phyloP scores from a whole-genome alignment of 345 rosid genomes.

The Luvunga scandens region DNA sequence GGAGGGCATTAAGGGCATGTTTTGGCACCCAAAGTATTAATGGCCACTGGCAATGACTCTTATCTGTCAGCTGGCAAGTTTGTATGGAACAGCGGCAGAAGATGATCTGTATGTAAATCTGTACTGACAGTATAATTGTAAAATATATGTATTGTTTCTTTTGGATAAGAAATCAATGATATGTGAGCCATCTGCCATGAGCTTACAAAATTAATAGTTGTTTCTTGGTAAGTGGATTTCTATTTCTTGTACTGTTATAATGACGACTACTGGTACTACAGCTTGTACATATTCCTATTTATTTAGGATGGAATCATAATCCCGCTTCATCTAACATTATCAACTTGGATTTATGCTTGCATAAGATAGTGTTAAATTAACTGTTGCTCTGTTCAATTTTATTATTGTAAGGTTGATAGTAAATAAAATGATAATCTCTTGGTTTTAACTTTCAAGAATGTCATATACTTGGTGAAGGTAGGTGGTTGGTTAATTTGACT shows the following conservation, averaged over 20 bases:
- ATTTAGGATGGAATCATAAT: not conserved
- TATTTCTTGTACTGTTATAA: not conserved
- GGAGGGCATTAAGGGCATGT: constrained; percentile 98
- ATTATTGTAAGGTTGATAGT: not conserved
- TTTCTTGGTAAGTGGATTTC: not conserved
- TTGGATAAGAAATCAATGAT: not conserved
- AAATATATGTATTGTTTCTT: not conserved
- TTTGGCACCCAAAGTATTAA: constrained; percentile 83
- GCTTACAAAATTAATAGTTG: not conserved
- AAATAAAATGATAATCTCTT: too few species aligned
- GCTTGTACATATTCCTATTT: not conserved
- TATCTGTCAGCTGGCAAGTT: constrained; percentile 11
- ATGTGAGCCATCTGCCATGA: not conserved
- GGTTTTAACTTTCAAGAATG: not conserved
- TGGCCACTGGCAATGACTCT: not conserved
- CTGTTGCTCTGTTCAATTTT: not conserved
- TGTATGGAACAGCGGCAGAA: constrained; percentile 2
- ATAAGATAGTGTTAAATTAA: not conserved
- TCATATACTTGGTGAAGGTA: not conserved
- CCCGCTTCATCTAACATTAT: not conserved
- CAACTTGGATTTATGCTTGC: not conserved
- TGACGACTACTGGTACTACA: not conserved
- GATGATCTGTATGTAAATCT: not conserved
- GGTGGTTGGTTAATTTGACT: not conserved
- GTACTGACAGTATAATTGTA: not conserved